phyloP scores from a whole-genome alignment of 1,284 basidiomycete genomes.

The Irpex rosettiformis region DNA sequence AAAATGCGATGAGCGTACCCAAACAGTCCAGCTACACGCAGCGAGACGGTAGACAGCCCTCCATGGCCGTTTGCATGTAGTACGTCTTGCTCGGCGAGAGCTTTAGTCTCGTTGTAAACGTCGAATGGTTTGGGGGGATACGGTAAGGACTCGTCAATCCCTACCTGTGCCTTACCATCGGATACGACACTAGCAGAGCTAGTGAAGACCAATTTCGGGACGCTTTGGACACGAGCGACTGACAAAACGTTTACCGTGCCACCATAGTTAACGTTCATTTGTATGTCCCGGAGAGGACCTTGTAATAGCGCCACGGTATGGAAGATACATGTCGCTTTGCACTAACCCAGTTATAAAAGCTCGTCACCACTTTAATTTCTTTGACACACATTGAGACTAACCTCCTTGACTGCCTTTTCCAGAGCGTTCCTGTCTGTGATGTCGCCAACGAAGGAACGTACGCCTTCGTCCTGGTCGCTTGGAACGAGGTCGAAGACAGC shows the following conservation, averaged over 20 bases:
- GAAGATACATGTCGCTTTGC: constrained; percentile 46
- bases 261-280: constrained; percentile 59
- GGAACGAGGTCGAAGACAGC: constrained; percentile 56
- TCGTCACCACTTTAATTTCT: not conserved
- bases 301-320: constrained; percentile 19
- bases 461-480: constrained; percentile 43
- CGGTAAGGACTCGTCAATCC: constrained; percentile 59
- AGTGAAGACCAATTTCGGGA: constrained; percentile 60
- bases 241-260: constrained; percentile 55
- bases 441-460: constrained; percentile 49
- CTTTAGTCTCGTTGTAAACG: constrained; percentile 65
- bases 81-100: constrained; percentile 55
- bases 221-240: constrained; percentile 38
- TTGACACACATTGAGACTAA: constrained; percentile 20
- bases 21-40: constrained; percentile 65
- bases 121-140: constrained; percentile 50
- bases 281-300: constrained; percentile 35
- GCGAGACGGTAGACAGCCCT: constrained; percentile 51
- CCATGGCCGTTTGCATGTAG: constrained; percentile 50
- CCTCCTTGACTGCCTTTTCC: constrained; percentile 41
- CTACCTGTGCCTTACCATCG: constrained; percentile 48
- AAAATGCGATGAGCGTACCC: constrained; percentile 39
- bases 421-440: constrained; percentile 44
- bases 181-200: constrained; percentile 61
- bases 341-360: constrained; percentile 24